Conservation (phyloP, 1,139 yeast genomes). For the Yamadazyma taylorii region DNA sequence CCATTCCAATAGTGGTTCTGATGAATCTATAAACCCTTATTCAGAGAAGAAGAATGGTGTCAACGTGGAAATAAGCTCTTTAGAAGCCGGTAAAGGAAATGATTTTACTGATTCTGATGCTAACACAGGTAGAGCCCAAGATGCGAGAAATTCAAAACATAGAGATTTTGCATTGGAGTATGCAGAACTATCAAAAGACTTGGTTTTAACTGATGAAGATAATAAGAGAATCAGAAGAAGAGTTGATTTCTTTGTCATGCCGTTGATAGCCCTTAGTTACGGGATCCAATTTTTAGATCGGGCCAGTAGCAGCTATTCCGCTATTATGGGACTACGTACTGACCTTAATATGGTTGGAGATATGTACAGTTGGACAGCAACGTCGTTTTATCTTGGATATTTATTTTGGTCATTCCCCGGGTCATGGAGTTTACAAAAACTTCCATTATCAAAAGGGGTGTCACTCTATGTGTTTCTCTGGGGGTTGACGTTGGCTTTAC, state of each 20-base stretch:
- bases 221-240: conserved; percentile 17
- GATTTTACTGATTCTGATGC: too few relatives aligned
- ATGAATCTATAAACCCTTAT: background rate
- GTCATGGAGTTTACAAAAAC: conserved; percentile 48
- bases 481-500: conserved; percentile 52
- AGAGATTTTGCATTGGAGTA: conserved; percentile 29
- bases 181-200: conserved; percentile 15
- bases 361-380: conserved; percentile 49
- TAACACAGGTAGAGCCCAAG: too few relatives aligned
- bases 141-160: conserved; percentile 1
- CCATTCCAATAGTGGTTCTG: background rate
- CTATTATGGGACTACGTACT: conserved; percentile 25
- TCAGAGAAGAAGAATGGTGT: conserved; percentile 4
- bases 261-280: conserved; percentile 12
- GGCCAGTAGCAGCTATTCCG: too few relatives aligned
- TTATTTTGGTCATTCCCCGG: conserved; percentile 55
- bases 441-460: conserved; percentile 53
- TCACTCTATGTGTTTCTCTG: conserved; percentile 46
- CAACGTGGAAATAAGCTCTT: conserved; percentile 6
- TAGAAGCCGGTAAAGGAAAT: conserved; percentile 6
- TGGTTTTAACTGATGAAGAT: conserved; percentile 13
- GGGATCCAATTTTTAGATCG: conserved; percentile 46
- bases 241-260: conserved; percentile 20
- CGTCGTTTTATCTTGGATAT: conserved; percentile 56
- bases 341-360: conserved; percentile 23